Evolutionary conservation across 1,284 basidiomycete species (phyloP), one percentile per base, ranked within the genome.

Genomic region (Puccinia triticina): DNA sequence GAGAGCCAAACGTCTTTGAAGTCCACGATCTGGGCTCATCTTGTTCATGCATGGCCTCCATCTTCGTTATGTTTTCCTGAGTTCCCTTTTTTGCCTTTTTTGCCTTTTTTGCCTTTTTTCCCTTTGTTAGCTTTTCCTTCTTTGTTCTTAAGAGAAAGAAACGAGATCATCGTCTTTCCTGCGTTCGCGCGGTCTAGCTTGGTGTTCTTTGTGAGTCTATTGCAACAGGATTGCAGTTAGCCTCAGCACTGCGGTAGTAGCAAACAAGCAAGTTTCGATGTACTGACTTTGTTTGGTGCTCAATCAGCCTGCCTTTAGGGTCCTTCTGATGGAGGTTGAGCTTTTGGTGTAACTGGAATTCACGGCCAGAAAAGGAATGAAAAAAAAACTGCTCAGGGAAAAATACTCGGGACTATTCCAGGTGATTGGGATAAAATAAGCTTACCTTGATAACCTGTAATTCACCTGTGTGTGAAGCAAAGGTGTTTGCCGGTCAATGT

Each of bases 81-180:
- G n/a, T n/a, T n/a, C n/a, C n/a, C n/a, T n/a, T n/a, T n/a, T n/a
- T n/a, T n/a, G n/a, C n/a, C n/a, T n/a, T 55, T 55, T 3, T 26
- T 32, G 5, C 61, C 32, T 26, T 40, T 26, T 5, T 32, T 11
- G n/a, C 8, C 3, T 21, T 66, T 18, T 32, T 66, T 66, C 29
- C 32, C 61, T 26, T 66, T 34, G n/a, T 16, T 66, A 34, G 16
- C 37, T 66, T n/a, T 48, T 72, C 21, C 40, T 29, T 43, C 69
- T 14, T 18, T 26, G 3, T 11, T 53, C 16, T 21, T 48, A 73
- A 53, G 4, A 21, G 26, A n/a, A 1, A 74, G 72, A 43, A 53
- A 74, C 1, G 72, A 74, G 1, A 21, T 10, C 72, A 74, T 74
- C 72, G 55, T 55, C 26, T 57, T 32, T 1, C 72, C 72, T 1